Evolutionary conservation across 2,329 filamentous ascomycete species (phyloP), one percentile per base, ranked within the genome.

Genomic region (Talaromyces verruculosus): DNA sequence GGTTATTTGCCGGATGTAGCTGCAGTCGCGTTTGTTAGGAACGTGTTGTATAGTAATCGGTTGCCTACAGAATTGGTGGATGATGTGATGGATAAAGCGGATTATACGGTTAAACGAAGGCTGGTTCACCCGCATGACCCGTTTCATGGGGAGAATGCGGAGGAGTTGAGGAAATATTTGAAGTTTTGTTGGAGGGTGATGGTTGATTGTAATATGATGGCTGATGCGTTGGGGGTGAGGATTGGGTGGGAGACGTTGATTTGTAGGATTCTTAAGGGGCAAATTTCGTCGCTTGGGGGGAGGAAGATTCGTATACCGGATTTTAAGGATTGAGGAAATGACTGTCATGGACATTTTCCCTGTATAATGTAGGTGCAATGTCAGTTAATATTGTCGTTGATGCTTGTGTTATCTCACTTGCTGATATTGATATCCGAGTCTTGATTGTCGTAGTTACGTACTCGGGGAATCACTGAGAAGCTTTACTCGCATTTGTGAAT

Each of bases 101-200:
- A 45, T 19, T 64, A 64, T 57, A 64, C 49, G n/a, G 22, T 45
- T 4, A 45, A 57, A 47, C 33, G 62, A 0, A 43, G 51, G 37
- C 13, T 64, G 1, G 13, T 11, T 17, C 5, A 47, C 7, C n/a
- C 45, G 8, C 22, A 69, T 62, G 66, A 69, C 61, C 67, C 67
- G 13, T 65, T 69, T 22, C 65, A 68, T 55, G 45, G 30, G 1
- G 33, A 25, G 2, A 69, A 74, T 51, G n/a, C 57, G 28, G 67
- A 70, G 15, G 71, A 72, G 64, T 57, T 75, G 65, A 67, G 61
- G 5, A 68, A 67, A 30, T 75, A 75, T 60, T 57, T 76, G 6
- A 71, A 60, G 51, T 72, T 72, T 45, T 74, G 73, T 53, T 75
- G 74, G 73, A 55, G 68, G 25, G 5, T 74, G 2, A 47, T 76